Conservation (phyloP, 225 moss, liverwort and hornwort species). For the Asterella californica region DNA sequence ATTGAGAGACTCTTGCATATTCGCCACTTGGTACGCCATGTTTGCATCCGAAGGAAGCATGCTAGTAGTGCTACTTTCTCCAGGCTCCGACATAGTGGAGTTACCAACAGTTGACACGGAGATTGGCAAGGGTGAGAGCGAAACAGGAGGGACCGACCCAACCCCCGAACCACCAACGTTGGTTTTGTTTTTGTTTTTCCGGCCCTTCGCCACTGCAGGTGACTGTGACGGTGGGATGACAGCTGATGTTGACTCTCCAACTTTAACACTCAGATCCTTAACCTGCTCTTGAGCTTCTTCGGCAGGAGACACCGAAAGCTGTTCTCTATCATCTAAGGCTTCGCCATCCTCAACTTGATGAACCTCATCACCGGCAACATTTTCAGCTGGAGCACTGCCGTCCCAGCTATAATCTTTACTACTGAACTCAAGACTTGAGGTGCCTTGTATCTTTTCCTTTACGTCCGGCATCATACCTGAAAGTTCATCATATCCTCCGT, state of each 20-base stretch:
- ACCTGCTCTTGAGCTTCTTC: conserved; percentile 67
- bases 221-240: conserved; percentile 53
- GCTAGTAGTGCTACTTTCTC: conserved; percentile 52
- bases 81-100: conserved; percentile 53
- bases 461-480: conserved; percentile 30
- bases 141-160: conserved; percentile 50
- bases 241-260: conserved; percentile 50
- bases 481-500: conserved; percentile 40
- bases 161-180: conserved; percentile 51
- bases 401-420: conserved; percentile 50
- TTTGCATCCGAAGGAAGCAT: conserved; percentile 44
- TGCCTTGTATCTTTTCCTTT: conserved; percentile 33
- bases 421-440: conserved; percentile 35
- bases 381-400: conserved; percentile 37
- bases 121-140: conserved; percentile 44
- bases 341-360: conserved; percentile 65
- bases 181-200: conserved; percentile 98
- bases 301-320: conserved; percentile 43
- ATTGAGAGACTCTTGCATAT: conserved; percentile 87
- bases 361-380: conserved; percentile 46
- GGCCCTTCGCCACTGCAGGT: conserved; percentile 67
- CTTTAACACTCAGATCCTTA: conserved; percentile 51
- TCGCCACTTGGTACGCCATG: conserved; percentile 61
- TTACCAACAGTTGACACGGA: conserved; percentile 38
- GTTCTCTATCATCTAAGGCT: conserved; percentile 60